These are phyloP conservation scores for Puccinia polysora DNA, from an alignment of 1,284 basidiomycete species.

Conservation along the genomic window DNA sequence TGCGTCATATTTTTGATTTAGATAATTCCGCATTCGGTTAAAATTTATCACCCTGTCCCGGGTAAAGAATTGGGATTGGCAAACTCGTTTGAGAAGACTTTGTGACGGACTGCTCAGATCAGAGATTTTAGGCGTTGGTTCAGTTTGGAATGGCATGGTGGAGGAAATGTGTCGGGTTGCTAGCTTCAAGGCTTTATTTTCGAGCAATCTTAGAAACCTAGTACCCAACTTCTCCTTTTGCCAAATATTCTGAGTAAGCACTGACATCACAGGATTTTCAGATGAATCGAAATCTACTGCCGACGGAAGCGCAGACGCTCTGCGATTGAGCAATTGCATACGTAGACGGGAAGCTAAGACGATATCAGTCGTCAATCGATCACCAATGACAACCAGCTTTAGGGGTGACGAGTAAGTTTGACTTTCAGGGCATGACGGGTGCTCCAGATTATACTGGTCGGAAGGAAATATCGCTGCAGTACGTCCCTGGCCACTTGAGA, in stretches of 20 bases:
- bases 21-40: neutral
- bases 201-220: slow-evolving; percentile 26
- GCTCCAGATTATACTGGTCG: neutral
- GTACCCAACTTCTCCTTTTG: slow-evolving; percentile 19
- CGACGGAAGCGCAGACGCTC: neutral
- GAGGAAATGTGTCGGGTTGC: neutral
- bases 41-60: neutral
- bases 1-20: neutral
- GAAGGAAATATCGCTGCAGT: slow-evolving; percentile 15
- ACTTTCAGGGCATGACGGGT: neutral
- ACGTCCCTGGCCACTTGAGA: neutral
- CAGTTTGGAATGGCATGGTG: neutral
- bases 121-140: neutral
- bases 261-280: slow-evolving; percentile 3
- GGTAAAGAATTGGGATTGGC: neutral
- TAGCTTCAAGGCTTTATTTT: slow-evolving; percentile 26
- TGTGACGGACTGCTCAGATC: neutral
- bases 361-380: slow-evolving; percentile 33
- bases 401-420: neutral
- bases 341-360: slow-evolving; percentile 25
- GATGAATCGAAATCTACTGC: neutral
- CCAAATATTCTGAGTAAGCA: slow-evolving; percentile 20
- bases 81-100: neutral
- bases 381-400: slow-evolving; percentile 29
- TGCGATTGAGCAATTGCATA: neutral